Evolutionary conservation across 2,329 filamentous ascomycete species (phyloP), one percentile per base, ranked within the genome.

Genomic region (Stemphylium lycopersici): DNA sequence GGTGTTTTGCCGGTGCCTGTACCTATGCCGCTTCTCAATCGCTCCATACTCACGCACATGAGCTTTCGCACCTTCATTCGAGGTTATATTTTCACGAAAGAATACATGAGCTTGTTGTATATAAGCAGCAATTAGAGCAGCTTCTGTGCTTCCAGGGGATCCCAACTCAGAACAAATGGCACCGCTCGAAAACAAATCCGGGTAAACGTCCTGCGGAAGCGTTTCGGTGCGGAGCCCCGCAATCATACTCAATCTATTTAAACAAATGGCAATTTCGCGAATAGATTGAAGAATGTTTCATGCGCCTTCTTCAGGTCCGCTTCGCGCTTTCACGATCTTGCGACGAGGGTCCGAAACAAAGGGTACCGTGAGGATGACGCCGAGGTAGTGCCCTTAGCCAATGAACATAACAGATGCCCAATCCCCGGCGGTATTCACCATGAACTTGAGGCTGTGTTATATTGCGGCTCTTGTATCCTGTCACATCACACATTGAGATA

Each of bases 181-280:
- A 29, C 26, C 7, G 5, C 26, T 29, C 31, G 48, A 52, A 16
- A 31, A 10, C 4, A 41, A 45, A 43, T 49, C 52, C 51, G 53
- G 55, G 40, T 59, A 56, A 59, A 60, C 44, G 45, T 34, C 26
- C 26, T 11, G 26, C 8, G 8, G 26, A 11, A 8, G 10, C 8
- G 26, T 29, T 29, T 29, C 8, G 26, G 6, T 47, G 20, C 36
- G 52, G 56, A 34, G 44, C 41, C 44, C 56, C 49, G 46, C 55
- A 58, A 58, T 62, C 45, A 48, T 52, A 38, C 22, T 20, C 41
- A 55, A 57, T 59, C 15, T 57, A 59, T 42, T 24, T 34, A 31
- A 40, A 32, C 59, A 50, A 59, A 57, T 57, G 18, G 38, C 22
- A 44, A 50, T 40, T 41, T 42, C 31, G 6, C 26, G 40, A 12